Conservation (phyloP, 2,329 filamentous ascomycete genomes). For the Neodidymelliopsis sp. region DNA sequence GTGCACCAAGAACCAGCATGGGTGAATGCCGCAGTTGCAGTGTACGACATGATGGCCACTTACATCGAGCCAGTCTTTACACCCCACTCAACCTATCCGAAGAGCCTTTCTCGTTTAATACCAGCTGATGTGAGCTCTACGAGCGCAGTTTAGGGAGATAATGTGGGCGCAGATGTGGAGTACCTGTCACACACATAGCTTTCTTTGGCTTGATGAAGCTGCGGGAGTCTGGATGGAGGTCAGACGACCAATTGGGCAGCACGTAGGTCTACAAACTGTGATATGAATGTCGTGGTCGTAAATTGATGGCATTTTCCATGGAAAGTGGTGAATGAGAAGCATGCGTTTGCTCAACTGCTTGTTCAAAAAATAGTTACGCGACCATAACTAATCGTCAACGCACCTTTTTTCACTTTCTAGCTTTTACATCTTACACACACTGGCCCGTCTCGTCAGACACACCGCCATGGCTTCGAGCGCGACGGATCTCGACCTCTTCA, state of each 20-base stretch:
- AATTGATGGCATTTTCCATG: no score
- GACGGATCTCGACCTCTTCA: neutral
- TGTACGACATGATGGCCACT: neutral
- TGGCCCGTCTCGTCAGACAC: neutral
- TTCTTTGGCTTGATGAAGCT: slow-evolving; percentile 4
- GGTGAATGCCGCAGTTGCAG: neutral
- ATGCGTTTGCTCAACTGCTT: no score
- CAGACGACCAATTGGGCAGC: no score
- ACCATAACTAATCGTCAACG: no score
- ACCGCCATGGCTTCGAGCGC: neutral
- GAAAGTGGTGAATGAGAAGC: no score
- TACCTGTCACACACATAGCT: neutral
- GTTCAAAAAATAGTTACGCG: no score
- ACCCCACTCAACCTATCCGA: neutral
- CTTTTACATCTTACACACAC: neutral
- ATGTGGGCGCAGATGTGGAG: neutral
- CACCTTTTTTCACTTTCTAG: no score
- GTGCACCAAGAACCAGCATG: neutral
- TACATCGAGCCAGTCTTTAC: slow-evolving; percentile 1
- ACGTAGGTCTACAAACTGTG: no score
- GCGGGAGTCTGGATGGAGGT: neutral
- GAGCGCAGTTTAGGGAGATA: slow-evolving; percentile 1
- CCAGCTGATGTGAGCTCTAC: neutral
- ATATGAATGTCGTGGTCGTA: no score
- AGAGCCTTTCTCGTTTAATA: neutral